Evolutionary conservation across 1,284 basidiomycete species (phyloP).

Genomic region (Porodaedalea pini): DNA sequence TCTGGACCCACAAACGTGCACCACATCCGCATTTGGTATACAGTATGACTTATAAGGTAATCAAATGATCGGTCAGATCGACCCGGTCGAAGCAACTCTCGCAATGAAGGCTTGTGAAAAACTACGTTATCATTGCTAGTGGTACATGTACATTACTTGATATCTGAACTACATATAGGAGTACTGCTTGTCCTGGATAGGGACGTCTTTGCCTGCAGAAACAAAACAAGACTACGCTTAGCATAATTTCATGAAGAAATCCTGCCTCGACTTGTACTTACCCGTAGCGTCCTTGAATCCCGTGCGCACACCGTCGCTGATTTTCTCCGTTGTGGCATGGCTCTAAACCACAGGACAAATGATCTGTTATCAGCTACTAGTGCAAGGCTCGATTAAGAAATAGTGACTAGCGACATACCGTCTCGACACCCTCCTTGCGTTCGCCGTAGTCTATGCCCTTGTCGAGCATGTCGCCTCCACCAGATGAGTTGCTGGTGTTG

Average conservation of each 20-base stretch:
- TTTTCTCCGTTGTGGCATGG: conserved; percentile 21
- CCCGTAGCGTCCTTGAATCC: conserved; percentile 20
- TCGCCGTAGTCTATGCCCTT: conserved; percentile 15
- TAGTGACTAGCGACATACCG: conserved; percentile 5
- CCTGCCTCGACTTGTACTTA: no score
- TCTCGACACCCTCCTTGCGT: conserved; percentile 16
- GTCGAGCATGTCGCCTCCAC: conserved; percentile 14
- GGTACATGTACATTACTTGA: no score
- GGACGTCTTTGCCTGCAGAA: conserved; percentile 17
- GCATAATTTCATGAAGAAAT: not conserved
- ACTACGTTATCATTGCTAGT: no score
- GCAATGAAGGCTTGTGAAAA: no score
- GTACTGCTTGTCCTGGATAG: conserved; percentile 18
- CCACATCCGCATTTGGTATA: no score
- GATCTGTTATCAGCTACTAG: no score
- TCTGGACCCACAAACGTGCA: no score
- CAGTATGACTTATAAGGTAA: no score
- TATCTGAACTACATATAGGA: not conserved
- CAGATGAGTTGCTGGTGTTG: not conserved
- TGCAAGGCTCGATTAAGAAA: no score
- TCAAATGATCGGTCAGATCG: no score
- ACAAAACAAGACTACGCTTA: no score
- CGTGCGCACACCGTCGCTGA: conserved; percentile 19
- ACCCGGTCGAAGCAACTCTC: no score
- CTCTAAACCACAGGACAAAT: conserved; percentile 8